Conservation (phyloP, 805 yeast genomes). For the Lipomyces sp. region DNA sequence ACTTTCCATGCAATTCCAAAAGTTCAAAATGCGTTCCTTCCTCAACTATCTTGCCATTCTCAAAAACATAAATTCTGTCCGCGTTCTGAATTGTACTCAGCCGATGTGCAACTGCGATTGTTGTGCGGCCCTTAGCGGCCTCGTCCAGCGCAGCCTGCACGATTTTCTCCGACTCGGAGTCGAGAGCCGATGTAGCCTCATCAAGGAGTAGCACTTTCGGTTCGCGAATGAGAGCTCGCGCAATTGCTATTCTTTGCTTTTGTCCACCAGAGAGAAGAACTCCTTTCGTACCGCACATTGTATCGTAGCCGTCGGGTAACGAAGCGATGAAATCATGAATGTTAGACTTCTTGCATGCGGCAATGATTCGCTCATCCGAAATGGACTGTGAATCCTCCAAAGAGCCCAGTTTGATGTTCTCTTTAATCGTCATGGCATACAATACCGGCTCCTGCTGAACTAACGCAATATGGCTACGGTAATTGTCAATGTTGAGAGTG, state of each 20-base stretch:
- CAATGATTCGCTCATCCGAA: slow-evolving; percentile 40
- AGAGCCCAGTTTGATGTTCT: slow-evolving; percentile 55
- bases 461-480: slow-evolving; percentile 54
- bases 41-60: slow-evolving; percentile 56
- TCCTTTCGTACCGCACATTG: slow-evolving; percentile 48
- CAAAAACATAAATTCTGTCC: slow-evolving; percentile 50
- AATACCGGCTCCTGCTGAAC: slow-evolving; percentile 58
- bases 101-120: slow-evolving; percentile 73
- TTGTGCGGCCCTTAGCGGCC: slow-evolving; percentile 63
- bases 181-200: slow-evolving; percentile 55
- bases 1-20: slow-evolving; percentile 38
- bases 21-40: slow-evolving; percentile 47
- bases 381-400: slow-evolving; percentile 41
- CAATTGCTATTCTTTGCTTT: slow-evolving; percentile 62
- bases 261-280: slow-evolving; percentile 60
- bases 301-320: slow-evolving; percentile 56
- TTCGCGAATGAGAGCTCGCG: slow-evolving; percentile 56
- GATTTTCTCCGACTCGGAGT: slow-evolving; percentile 59
- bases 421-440: slow-evolving; percentile 75
- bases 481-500: slow-evolving; percentile 54
- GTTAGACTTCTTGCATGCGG: slow-evolving; percentile 52
- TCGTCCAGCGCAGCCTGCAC: slow-evolving; percentile 59
- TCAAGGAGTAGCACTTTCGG: slow-evolving; percentile 57
- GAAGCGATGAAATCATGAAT: slow-evolving; percentile 48
- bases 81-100: slow-evolving; percentile 58